Evolutionary conservation across 2,329 filamentous ascomycete species (phyloP).

Genomic region (Aspergillus fijiensis): DNA sequence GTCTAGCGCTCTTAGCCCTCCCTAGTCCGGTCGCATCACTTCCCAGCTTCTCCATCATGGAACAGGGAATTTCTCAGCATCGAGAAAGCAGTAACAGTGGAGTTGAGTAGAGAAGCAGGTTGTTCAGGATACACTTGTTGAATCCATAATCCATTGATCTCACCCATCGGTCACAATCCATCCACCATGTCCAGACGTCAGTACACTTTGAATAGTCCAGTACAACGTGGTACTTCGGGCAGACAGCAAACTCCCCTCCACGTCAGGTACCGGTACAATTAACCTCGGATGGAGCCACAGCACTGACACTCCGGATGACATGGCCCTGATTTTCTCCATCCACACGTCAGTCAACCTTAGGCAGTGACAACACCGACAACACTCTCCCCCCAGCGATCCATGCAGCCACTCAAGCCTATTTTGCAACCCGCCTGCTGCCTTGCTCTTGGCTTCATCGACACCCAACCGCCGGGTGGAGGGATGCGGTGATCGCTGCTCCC

Average conservation of each 20-base stretch:
- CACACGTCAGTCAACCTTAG: not conserved
- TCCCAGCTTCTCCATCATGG: too few species aligned
- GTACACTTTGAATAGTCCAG: too few species aligned
- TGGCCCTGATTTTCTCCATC: not conserved
- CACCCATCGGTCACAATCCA: too few species aligned
- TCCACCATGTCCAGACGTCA: too few species aligned
- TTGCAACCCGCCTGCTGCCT: slow-evolving; percentile 18
- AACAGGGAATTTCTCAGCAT: too few species aligned
- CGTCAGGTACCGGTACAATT: not conserved
- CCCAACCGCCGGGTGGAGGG: slow-evolving; percentile 16
- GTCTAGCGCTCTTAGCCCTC: not conserved
- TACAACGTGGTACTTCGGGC: not conserved
- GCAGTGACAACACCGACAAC: slow-evolving; percentile 10
- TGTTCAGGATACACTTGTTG: too few species aligned
- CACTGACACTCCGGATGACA: not conserved
- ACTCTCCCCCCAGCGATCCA: slow-evolving; percentile 21
- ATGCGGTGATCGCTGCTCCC: slow-evolving; percentile 15
- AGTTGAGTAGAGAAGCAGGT: too few species aligned
- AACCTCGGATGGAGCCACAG: not conserved
- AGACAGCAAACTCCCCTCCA: not conserved
- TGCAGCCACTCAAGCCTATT: slow-evolving; percentile 16
- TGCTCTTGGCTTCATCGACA: slow-evolving; percentile 20
- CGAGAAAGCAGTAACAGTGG: too few species aligned
- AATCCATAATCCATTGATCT: too few species aligned
- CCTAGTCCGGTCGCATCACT: not conserved